Evolutionary conservation across 176 grass and related monocot species (phyloP).

Genomic region (Phoenix roebelenii): DNA sequence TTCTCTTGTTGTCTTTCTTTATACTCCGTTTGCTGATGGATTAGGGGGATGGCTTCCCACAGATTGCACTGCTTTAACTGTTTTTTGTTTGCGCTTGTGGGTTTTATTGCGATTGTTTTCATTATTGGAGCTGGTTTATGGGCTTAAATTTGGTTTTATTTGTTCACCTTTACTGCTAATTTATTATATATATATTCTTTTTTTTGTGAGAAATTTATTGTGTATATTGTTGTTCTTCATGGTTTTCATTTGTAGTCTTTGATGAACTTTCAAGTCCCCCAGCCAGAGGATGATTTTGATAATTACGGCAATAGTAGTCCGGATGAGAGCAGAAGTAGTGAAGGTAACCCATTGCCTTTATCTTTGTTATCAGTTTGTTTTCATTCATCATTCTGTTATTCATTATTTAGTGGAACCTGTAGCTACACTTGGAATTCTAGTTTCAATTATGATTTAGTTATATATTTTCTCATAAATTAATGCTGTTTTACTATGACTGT

Average conservation of each 20-base stretch:
- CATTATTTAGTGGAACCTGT: no score
- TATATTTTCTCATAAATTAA: no score
- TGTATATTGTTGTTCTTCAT: not conserved
- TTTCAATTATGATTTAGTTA: no score
- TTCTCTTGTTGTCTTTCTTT: no score
- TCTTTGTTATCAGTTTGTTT: conserved; percentile 3
- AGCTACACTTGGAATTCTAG: no score
- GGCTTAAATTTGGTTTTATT: not conserved
- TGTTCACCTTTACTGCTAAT: not conserved
- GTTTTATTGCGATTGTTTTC: no score
- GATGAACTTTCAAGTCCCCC: conserved; percentile 83
- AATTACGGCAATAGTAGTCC: conserved; percentile 59
- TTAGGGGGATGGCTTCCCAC: no score
- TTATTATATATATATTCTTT: not conserved
- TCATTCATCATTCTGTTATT: not conserved
- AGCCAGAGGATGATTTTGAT: conserved; percentile 49
- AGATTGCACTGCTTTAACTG: no score
- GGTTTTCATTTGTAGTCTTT: conserved; percentile 44
- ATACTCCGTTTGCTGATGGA: no score
- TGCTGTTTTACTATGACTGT: no score
- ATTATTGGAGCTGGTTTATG: no score
- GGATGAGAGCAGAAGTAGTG: conserved; percentile 58
- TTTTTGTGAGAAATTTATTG: not conserved
- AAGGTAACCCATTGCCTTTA: conserved; percentile 35
- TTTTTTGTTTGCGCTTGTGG: no score